phyloP scores from a whole-genome alignment of 306 rosid species.

The Sindora glabra region DNA sequence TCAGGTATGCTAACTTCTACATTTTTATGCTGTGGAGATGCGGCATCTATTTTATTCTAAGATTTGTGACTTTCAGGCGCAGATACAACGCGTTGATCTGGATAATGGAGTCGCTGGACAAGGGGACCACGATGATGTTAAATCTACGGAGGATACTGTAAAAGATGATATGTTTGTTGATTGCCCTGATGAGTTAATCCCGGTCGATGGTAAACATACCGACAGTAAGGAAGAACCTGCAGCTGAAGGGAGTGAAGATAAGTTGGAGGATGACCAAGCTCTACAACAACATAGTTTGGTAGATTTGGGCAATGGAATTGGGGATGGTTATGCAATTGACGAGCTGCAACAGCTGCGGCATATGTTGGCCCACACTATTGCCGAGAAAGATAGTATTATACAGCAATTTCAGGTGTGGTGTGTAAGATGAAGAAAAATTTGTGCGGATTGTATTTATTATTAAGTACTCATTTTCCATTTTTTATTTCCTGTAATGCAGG shows the following conservation, averaged over 20 bases:
- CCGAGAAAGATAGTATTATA: conserved; percentile 35
- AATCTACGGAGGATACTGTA: conserved; percentile 44
- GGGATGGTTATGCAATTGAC: conserved; percentile 4
- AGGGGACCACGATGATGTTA: conserved; percentile 34
- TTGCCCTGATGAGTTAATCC: conserved; percentile 67
- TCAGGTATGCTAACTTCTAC: conserved; percentile 33
- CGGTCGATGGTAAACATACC: conserved; percentile 27
- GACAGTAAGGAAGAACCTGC: conserved; percentile 36
- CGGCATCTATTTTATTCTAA: background rate
- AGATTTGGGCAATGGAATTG: conserved; percentile 23
- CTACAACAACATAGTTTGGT: conserved; percentile 1
- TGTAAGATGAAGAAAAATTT: background rate
- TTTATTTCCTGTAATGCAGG: conserved; percentile 54
- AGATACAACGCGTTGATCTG: conserved; percentile 15
- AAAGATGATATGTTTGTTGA: conserved; percentile 85
- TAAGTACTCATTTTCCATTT: background rate
- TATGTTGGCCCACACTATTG: conserved; percentile 22
- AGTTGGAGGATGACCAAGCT: conserved; percentile 23
- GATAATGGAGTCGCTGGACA: conserved; percentile 20
- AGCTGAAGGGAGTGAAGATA: conserved; percentile 18
- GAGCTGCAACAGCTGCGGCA: conserved; percentile 34
- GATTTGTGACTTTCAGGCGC: conserved; percentile 9
- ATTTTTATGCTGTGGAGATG: background rate
- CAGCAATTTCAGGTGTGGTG: conserved; percentile 38
- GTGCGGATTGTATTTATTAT: background rate